Percentiles rank a stretch among this genome's conserved stretches.
Conservation (phyloP, 2,329 filamentous ascomycete species). For the Cladosporium sp. region DNA sequence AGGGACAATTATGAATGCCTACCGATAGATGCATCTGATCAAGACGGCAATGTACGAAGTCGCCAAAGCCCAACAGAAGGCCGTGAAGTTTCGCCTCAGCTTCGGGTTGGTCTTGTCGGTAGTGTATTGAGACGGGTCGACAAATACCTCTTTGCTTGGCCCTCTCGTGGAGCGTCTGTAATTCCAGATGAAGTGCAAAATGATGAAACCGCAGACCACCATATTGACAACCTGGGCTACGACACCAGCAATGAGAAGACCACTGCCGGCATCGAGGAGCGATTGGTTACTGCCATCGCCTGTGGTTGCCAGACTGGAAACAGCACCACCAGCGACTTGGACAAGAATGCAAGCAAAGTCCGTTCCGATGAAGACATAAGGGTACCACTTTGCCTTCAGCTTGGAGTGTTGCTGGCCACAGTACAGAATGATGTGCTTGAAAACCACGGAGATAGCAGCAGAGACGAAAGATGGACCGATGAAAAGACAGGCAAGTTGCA, state of each 20-base stretch:
- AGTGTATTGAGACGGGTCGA: not conserved
- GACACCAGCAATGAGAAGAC: conserved; percentile 10
- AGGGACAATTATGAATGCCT: not conserved
- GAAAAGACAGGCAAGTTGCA: not conserved
- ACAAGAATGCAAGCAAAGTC: conserved; percentile 5
- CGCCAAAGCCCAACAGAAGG: not conserved
- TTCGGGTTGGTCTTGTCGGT: not conserved
- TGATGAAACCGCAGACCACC: conserved; percentile 2
- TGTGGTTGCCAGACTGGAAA: not conserved
- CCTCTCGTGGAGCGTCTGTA: not conserved
- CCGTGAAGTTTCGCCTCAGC: conserved; percentile 1
- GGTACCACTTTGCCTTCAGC: conserved; percentile 6
- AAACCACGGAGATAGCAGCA: conserved; percentile 3
- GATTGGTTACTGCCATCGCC: conserved; percentile 1
- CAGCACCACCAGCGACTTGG: conserved; percentile 3
- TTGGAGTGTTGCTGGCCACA: conserved; percentile 4
- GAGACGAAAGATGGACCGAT: not conserved
- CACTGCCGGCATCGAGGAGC: not conserved
- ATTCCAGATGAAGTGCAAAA: not conserved
- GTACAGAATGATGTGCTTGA: conserved; percentile 12
- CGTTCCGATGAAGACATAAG: conserved; percentile 9
- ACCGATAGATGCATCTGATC: conserved; percentile 4
- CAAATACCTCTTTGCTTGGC: not conserved
- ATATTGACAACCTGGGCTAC: conserved; percentile 9
- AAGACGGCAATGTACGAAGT: not conserved